Evolutionary conservation across 495 filamentous ascomycete genomes (phyloP).

Genomic region (Neurospora sp.): DNA sequence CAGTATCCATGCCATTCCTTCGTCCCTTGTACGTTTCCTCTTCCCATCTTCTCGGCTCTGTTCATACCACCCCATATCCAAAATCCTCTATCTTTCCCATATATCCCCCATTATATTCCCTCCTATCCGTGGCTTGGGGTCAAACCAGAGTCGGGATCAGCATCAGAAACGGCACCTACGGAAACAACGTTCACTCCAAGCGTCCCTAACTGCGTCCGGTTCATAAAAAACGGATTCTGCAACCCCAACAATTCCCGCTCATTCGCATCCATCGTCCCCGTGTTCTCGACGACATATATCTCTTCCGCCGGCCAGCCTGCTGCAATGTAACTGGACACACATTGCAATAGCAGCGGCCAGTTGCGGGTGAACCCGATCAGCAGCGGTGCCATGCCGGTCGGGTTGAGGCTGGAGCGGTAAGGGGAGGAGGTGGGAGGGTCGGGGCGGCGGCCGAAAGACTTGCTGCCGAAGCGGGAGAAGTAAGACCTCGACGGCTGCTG

Average conservation of each 20-base stretch:
- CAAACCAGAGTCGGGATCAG: background rate
- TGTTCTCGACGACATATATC: slow-evolving; percentile 55
- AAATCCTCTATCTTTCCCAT: background rate
- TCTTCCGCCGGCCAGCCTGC: slow-evolving; percentile 51
- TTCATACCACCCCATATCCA: background rate
- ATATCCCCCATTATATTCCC: background rate
- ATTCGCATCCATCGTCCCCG: slow-evolving; percentile 48
- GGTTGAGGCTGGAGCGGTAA: background rate
- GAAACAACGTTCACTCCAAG: slow-evolving; percentile 45
- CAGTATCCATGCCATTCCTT: background rate
- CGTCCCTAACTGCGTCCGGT: slow-evolving; percentile 41
- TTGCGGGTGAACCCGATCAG: slow-evolving; percentile 52
- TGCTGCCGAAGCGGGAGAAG: background rate
- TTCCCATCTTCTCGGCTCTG: background rate
- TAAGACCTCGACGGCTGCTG: background rate
- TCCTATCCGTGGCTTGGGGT: background rate
- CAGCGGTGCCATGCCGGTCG: slow-evolving; percentile 36
- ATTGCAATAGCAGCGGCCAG: slow-evolving; percentile 48
- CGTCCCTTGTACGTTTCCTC: background rate
- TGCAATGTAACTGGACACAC: slow-evolving; percentile 46
- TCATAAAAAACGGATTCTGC: slow-evolving; percentile 54
- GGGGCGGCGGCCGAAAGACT: background rate
- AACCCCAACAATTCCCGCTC: slow-evolving; percentile 33
- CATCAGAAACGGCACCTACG: background rate
- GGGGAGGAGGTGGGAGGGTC: background rate